Percentiles rank a stretch among this genome's conserved stretches.
phyloP scores from a whole-genome alignment of 129 eudicot species.

The Solidago caesia region DNA sequence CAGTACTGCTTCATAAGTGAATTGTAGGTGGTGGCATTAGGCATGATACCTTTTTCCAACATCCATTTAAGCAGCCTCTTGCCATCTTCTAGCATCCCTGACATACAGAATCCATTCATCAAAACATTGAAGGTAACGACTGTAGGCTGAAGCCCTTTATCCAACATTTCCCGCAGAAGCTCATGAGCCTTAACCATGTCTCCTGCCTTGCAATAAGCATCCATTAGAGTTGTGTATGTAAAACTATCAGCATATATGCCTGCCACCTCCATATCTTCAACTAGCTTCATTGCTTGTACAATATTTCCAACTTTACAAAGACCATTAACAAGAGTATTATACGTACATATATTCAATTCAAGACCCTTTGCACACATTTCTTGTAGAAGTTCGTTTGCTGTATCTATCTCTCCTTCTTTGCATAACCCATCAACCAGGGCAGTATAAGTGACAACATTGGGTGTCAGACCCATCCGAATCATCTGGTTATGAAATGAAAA shows the following conservation, averaged over 20 bases:
- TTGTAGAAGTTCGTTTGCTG: slow-evolving; percentile 84
- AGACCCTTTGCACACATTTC: slow-evolving; percentile 80
- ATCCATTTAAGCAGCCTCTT: slow-evolving; percentile 82
- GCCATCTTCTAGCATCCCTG: slow-evolving; percentile 92
- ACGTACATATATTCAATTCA: slow-evolving; percentile 68
- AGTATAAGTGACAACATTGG: slow-evolving; percentile 86
- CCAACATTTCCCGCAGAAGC: slow-evolving; percentile 70
- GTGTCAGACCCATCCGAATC: slow-evolving; percentile 65
- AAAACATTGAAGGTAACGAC: slow-evolving; percentile 88
- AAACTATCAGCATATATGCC: slow-evolving; percentile 63
- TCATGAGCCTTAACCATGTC: slow-evolving; percentile 71
- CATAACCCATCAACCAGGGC: slow-evolving; percentile 87
- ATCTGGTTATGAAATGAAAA: slow-evolving; percentile 88
- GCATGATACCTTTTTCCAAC: slow-evolving; percentile 79
- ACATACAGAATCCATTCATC: slow-evolving; percentile 85
- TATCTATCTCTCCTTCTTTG: slow-evolving; percentile 75
- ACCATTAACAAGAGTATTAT: slow-evolving; percentile 85
- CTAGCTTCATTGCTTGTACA: slow-evolving; percentile 59
- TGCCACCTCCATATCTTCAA: slow-evolving; percentile 74
- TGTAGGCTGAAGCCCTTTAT: slow-evolving; percentile 75
- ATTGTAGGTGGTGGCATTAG: slow-evolving; percentile 85
- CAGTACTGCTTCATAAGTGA: slow-evolving; percentile 85
- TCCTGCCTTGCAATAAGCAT: slow-evolving; percentile 83
- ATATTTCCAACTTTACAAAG: slow-evolving; percentile 77
- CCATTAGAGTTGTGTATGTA: slow-evolving; percentile 91